Evolutionary conservation across 2,329 filamentous ascomycete species (phyloP).

Genomic region (Colletotrichum sp.): DNA sequence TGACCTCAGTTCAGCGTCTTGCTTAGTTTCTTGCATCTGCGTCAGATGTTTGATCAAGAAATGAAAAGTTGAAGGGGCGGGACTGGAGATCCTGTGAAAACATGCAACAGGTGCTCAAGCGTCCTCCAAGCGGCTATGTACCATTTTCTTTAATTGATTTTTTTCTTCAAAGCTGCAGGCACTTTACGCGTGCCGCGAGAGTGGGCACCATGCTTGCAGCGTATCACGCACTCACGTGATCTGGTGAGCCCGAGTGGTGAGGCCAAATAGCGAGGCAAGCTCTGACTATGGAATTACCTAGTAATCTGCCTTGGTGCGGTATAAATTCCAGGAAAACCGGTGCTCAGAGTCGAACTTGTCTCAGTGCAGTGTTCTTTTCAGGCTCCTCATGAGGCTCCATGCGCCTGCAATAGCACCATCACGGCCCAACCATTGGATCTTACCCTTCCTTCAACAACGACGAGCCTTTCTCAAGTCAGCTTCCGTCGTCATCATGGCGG

Average conservation of each 20-base stretch:
- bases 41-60: neutral
- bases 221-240: slow-evolving; percentile 19
- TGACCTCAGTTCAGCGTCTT: neutral
- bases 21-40: neutral
- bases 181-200: slow-evolving; percentile 14
- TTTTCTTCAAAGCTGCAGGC: neutral
- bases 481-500: neutral
- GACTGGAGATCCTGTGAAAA: neutral
- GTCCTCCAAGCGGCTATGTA: neutral
- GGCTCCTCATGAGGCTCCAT: neutral
- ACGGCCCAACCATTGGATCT: neutral
- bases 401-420: neutral
- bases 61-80: neutral
- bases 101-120: neutral
- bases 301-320: neutral
- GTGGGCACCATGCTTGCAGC: neutral
- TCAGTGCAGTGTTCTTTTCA: neutral
- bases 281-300: neutral
- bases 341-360: neutral
- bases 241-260: neutral
- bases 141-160: slow-evolving; percentile 7
- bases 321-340: neutral
- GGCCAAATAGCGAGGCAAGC: neutral
- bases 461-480: neutral
- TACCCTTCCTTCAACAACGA: neutral